Base-by-base conservation (phyloP, 768 basidiomycete genomes). In the Kondoa malvinella region DNA sequence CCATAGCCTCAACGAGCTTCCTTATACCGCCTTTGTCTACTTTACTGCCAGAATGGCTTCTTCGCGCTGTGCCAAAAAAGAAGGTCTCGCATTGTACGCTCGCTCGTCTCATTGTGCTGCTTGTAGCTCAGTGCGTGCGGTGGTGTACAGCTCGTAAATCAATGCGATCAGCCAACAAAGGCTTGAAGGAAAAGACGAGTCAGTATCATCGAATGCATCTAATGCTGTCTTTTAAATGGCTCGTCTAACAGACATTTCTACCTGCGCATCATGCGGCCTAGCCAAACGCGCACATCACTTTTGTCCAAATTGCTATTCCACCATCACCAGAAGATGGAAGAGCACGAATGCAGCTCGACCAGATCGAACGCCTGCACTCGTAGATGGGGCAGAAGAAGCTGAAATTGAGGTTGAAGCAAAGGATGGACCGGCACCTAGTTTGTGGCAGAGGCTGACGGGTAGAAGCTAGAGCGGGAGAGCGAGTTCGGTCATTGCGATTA, bases 51-150 rank as follows among this genome's bases (percentile, higher is more conserved):
- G 61, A 63, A 63, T 30, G 16, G 61, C 8, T 69, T 27, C 57
- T 69, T 29, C 69, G 66, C 8, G 69, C 69, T 16, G 69, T 69
- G 26, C 69, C 69, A 33, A 69, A 69, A 62, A 69, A 65, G 57
- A 69, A 66, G 60, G 59, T 67, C 34, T 69, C 69, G 33, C 69
- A 69, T 33, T 61, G 58, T 63, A 12, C 3, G 61, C 8, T 34
- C 27, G 12, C 3, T 29, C 58, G 14, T 59, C 27, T 29, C n/a
- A 17, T 31, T 63, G 32, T 32, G 61, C 30, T 63, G 58, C 15
- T 29, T 32, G 12, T 33, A 63, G 29, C 27, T 17, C 17, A 16
- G 3, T 17, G 15, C 17, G 31, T 63, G 27, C 21, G 27, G 27
- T 33, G 27, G 3, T 27, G 29, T 21, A 63, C 61, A 63, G 61